Percentiles rank a stretch among this genome's conserved stretches.
Evolutionary conservation across 164 flowering plant genomes (phyloP).

Genomic region (Malania oleifera): DNA sequence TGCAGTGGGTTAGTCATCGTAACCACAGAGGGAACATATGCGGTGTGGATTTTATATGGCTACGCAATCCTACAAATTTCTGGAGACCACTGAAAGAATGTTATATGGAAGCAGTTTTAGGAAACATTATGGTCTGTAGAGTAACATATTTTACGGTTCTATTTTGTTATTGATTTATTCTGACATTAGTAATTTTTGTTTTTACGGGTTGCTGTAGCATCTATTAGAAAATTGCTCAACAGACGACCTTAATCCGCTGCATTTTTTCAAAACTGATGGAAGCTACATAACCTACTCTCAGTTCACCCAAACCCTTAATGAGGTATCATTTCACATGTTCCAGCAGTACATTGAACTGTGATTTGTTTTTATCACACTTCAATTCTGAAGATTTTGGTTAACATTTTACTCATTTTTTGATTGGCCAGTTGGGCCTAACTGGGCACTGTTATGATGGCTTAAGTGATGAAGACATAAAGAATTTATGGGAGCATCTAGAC

Average conservation of each 20-base stretch:
- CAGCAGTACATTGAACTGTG: not conserved
- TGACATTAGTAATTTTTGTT: not conserved
- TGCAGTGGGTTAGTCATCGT: conserved; percentile 30
- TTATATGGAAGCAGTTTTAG: conserved; percentile 23
- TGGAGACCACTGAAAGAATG: conserved; percentile 21
- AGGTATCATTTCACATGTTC: conserved; percentile 13
- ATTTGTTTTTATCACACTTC: not conserved
- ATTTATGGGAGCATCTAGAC: conserved; percentile 21
- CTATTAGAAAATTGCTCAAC: conserved; percentile 1
- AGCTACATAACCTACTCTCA: conserved; percentile 16
- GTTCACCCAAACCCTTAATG: conserved; percentile 13
- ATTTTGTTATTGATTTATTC: not conserved
- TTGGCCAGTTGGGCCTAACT: conserved; percentile 17
- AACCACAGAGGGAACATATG: conserved; percentile 31
- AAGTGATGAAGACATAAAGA: conserved; percentile 21
- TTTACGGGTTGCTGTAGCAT: conserved; percentile 5
- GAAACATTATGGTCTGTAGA: conserved; percentile 18
- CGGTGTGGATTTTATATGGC: conserved; percentile 32
- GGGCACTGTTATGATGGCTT: conserved; percentile 4
- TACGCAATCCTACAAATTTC: conserved; percentile 19
- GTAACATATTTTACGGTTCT: not conserved
- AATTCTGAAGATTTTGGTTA: not conserved
- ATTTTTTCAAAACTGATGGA: conserved; percentile 3
- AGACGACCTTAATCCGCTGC: not conserved
- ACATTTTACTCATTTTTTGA: not conserved